Base-by-base conservation (phyloP, 2,329 filamentous ascomycete species). In the Claviceps sp. region DNA sequence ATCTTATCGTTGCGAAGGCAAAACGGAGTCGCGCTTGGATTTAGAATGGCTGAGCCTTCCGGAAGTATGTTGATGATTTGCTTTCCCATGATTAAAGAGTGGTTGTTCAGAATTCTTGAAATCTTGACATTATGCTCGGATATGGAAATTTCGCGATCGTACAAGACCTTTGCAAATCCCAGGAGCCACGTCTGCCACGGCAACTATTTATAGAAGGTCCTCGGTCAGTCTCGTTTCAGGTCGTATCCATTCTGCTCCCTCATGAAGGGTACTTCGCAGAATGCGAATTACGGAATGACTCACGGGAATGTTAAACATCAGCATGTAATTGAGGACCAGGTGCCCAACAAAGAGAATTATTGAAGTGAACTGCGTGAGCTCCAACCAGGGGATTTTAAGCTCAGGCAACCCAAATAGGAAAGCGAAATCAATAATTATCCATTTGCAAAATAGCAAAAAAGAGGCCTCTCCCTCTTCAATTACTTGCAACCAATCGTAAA, bases 31-130 rank as follows among this genome's bases (percentile, higher is more conserved):
- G 80, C 77, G 47, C 89, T 79, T 0, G 89, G 88, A 62, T 98
- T 98, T 56, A 98, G 74, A 48, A 89, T 76, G 14, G 90, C 93
- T 48, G 90, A 93, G 73, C 94, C 94, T 73, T 98, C 93, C 2
- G 93, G 93, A 52, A 98, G 74, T 62, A 98, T 95, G 65, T 98
- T 93, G 68, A 98, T 91, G 60, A 96, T 95, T 70, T 97, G 90
- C 66, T 89, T 93, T 63, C 93, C 93, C 70, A 95, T 78, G 57
- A 98, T 97, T 62, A 97, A 77, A 22, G 90, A 95, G 37, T 88
- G 80, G 65, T 97, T 96, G 65, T 96, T 88, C 55, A 95, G 74
- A 57, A 98, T 90, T 56, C 79, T 84, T 30, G 85, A 86, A 16
- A 90, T 82, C 64, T 95, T 95, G 64, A 98, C 91, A 62, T 84